Conservation (phyloP, 1,139 yeast species). For the Hyphopichia pseudoburtonii region DNA sequence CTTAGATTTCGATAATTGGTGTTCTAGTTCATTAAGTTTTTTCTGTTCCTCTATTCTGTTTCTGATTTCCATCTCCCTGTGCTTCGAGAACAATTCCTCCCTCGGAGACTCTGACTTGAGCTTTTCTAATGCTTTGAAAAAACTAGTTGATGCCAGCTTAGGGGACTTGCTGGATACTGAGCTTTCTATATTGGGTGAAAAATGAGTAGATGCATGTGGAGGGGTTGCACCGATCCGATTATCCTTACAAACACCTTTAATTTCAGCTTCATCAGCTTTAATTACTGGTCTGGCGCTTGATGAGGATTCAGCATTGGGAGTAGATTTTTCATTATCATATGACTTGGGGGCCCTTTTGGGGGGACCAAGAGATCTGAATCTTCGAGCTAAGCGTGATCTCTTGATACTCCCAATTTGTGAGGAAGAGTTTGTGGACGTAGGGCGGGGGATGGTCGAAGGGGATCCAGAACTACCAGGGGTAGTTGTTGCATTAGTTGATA, state of each 20-base stretch:
- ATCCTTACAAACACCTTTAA: too few relatives aligned
- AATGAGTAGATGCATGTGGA: slow-evolving; percentile 13
- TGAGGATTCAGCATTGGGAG: too few relatives aligned
- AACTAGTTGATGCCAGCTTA: slow-evolving; percentile 7
- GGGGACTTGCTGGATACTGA: slow-evolving; percentile 2
- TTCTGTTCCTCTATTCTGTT: slow-evolving; percentile 29
- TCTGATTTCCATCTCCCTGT: slow-evolving; percentile 26
- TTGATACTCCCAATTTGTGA: slow-evolving; percentile 13
- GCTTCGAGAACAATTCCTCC: slow-evolving; percentile 14
- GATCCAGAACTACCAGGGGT: slow-evolving; percentile 15
- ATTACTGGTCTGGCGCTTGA: too few relatives aligned
- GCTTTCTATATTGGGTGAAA: slow-evolving; percentile 14
- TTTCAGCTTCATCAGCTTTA: too few relatives aligned
- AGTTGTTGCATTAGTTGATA: too few relatives aligned
- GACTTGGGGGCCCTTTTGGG: slow-evolving; percentile 35
- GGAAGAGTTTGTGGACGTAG: background rate
- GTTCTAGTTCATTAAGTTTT: slow-evolving; percentile 16
- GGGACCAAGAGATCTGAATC: slow-evolving; percentile 42
- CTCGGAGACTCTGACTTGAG: slow-evolving; percentile 8
- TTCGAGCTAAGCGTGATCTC: slow-evolving; percentile 29
- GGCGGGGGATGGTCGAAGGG: background rate
- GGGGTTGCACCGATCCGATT: too few relatives aligned
- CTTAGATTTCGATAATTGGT: slow-evolving; percentile 6
- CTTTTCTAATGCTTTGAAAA: slow-evolving; percentile 9
- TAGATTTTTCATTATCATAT: background rate